Evolutionary conservation across 768 basidiomycete genomes (phyloP).

Genomic region (Russula foetens): DNA sequence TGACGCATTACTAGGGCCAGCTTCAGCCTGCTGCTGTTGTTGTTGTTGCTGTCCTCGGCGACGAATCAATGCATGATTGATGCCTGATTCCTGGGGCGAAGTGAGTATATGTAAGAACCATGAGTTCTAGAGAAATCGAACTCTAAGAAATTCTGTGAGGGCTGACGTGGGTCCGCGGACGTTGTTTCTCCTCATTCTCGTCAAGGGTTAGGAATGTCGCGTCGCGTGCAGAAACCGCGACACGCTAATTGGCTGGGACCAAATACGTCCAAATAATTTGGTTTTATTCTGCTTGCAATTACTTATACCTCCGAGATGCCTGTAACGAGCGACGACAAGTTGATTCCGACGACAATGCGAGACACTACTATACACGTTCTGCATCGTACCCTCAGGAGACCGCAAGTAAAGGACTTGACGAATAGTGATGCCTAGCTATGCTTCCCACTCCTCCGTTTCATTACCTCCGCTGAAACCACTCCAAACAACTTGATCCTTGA

Average conservation of each 20-base stretch:
- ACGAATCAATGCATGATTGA: conserved; percentile 37
- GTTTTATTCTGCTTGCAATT: too few species aligned
- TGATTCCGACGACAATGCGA: too few species aligned
- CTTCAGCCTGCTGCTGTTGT: conserved; percentile 31
- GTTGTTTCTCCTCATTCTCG: conserved; percentile 34
- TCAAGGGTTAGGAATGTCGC: background rate
- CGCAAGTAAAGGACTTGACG: too few species aligned
- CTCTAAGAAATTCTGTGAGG: conserved; percentile 72
- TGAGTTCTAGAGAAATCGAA: conserved; percentile 24
- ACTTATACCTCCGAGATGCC: too few species aligned
- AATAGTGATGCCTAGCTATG: too few species aligned
- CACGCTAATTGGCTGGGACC: background rate
- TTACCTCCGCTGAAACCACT: too few species aligned
- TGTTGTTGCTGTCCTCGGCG: conserved; percentile 29
- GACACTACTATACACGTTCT: too few species aligned
- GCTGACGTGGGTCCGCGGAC: conserved; percentile 80
- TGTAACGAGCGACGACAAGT: too few species aligned
- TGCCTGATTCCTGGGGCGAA: conserved; percentile 40
- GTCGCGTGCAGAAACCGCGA: background rate
- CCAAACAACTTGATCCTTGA: too few species aligned
- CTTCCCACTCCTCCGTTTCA: too few species aligned
- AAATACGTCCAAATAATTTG: background rate
- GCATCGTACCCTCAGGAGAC: too few species aligned
- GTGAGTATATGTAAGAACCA: background rate
- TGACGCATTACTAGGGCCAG: conserved; percentile 35